Conservation (phyloP, 2,329 filamentous ascomycete genomes). For the Achaetomium macrosporum region DNA sequence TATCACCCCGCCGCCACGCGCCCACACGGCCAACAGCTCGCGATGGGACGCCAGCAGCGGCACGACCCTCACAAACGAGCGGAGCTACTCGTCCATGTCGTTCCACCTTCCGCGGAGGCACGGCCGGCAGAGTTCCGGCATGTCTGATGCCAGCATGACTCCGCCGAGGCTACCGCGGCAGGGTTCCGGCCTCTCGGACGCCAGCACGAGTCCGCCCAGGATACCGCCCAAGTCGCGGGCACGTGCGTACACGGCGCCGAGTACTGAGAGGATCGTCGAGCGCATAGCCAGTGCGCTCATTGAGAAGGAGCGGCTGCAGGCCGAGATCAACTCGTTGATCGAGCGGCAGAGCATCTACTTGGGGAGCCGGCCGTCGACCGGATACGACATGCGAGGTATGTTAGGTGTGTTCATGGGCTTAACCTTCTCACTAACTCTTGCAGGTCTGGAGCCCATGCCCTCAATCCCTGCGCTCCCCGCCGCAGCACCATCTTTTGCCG, state of each 20-base stretch:
- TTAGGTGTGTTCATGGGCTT: neutral
- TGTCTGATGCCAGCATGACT: slow-evolving; percentile 28
- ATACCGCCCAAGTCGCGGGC: slow-evolving; percentile 42
- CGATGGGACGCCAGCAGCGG: slow-evolving; percentile 29
- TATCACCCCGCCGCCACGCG: slow-evolving; percentile 37
- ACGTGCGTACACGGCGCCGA: slow-evolving; percentile 41
- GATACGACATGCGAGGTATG: slow-evolving; percentile 37
- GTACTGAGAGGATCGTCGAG: slow-evolving; percentile 47
- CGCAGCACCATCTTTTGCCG: slow-evolving; percentile 51
- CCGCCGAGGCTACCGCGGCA: slow-evolving; percentile 41
- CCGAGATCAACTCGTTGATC: slow-evolving; percentile 53
- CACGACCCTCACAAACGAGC: slow-evolving; percentile 34
- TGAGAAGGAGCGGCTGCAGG: slow-evolving; percentile 53
- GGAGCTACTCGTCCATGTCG: slow-evolving; percentile 47
- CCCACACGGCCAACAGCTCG: slow-evolving; percentile 32
- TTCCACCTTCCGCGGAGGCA: slow-evolving; percentile 50
- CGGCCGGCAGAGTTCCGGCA: slow-evolving; percentile 30
- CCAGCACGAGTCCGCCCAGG: slow-evolving; percentile 29
- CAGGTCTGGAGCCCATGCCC: slow-evolving; percentile 48
- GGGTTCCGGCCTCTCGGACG: slow-evolving; percentile 30
- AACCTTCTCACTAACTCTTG: slow-evolving; percentile 3
- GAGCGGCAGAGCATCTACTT: slow-evolving; percentile 55
- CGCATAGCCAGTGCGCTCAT: slow-evolving; percentile 52
- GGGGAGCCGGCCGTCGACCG: slow-evolving; percentile 48
- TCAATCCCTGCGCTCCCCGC: slow-evolving; percentile 53